These are phyloP conservation scores for Somion occarium DNA, from an alignment of 1,284 basidiomycete genomes.

Conservation along the genomic window DNA sequence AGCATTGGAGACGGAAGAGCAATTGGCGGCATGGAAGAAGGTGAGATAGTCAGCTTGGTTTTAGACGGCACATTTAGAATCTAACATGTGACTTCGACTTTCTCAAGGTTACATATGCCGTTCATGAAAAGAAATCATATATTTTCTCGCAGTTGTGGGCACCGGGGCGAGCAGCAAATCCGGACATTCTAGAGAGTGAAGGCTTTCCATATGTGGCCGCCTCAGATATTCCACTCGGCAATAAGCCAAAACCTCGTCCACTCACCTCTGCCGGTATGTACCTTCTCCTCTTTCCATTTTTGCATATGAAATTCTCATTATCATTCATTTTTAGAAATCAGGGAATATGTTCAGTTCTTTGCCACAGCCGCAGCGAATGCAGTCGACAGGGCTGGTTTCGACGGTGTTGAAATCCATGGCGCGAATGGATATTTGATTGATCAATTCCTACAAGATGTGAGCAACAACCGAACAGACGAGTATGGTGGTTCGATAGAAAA, in stretches of 20 bases:
- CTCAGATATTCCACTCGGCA: constrained; percentile 38
- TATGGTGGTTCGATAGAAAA: constrained; percentile 52
- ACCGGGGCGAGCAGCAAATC: constrained; percentile 33
- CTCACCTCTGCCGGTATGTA: constrained; percentile 16
- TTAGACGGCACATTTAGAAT: too few relatives aligned
- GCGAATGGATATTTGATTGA: constrained; percentile 33
- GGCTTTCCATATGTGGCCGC: constrained; percentile 35
- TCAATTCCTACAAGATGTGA: constrained; percentile 30
- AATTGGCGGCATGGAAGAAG: constrained; percentile 39
- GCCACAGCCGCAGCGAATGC: constrained; percentile 22
- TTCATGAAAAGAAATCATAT: constrained; percentile 24
- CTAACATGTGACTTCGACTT: too few relatives aligned
- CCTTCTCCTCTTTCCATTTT: too few relatives aligned
- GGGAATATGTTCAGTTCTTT: constrained; percentile 20
- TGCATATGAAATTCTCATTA: neutral
- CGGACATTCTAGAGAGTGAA: constrained; percentile 23
- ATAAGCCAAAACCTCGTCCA: constrained; percentile 20
- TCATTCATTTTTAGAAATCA: constrained; percentile 17
- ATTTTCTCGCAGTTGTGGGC: constrained; percentile 44
- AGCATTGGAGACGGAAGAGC: constrained; percentile 35
- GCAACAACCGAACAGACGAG: constrained; percentile 48
- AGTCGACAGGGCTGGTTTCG: constrained; percentile 24
- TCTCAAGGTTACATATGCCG: constrained; percentile 15
- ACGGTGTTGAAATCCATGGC: constrained; percentile 28
- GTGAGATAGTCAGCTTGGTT: too few relatives aligned